Base-by-base conservation (phyloP, 345 rosid genomes). In the Dipteronia dyeriana region DNA sequence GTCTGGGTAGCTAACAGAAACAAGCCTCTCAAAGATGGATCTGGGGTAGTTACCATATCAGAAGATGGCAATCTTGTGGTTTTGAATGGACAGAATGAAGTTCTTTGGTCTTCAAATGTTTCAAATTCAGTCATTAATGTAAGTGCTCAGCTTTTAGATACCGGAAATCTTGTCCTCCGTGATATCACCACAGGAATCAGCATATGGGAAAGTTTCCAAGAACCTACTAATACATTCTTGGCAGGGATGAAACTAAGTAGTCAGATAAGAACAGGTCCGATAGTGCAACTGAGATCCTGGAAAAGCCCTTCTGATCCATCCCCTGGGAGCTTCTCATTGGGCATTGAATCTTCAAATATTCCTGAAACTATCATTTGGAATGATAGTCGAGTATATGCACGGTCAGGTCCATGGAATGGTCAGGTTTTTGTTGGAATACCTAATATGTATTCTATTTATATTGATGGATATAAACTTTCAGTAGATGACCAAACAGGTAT, bases 371-470 rank as follows among this genome's bases (percentile, higher is more conserved):
- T 57, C n/a, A n/a, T 57, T 57, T 57, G 61, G 61, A 57, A 57
- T 57, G 10, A 57, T 19, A 20, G n/a, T 8, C n/a, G 1, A 0
- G 9, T 83, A 0, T 62, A 49, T 12, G 88, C 88, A 92, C 82
- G 89, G 20, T 82, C 86, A 25, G 92, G 91, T 10, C 91, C 90
- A 0, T 91, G 95, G 97, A 85, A 85, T 68, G 86, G 90, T 77
- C 84, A 75, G 71, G 20, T 31, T 17, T 84, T 87, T 61, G 45
- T 78, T 13, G 92, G 91, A 63, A 0, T 82, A 34, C 70, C 78
- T 19, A 56, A 13, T 4, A 76, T 78, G 85, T 62, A 8, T 10
- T 73, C 87, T 5, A 76, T 47, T 68, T 74, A 71, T 76, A 62
- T 82, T 67, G 29, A 71, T 61, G 87, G 88, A 73, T 63, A 80